A percentile compares a stretch with the other conserved stretches of the same genome.
These are phyloP conservation scores for Ophiognomonia clavigignenti-juglandacearum DNA, from an alignment of 2,329 filamentous ascomycete species.

Conservation along the genomic window DNA sequence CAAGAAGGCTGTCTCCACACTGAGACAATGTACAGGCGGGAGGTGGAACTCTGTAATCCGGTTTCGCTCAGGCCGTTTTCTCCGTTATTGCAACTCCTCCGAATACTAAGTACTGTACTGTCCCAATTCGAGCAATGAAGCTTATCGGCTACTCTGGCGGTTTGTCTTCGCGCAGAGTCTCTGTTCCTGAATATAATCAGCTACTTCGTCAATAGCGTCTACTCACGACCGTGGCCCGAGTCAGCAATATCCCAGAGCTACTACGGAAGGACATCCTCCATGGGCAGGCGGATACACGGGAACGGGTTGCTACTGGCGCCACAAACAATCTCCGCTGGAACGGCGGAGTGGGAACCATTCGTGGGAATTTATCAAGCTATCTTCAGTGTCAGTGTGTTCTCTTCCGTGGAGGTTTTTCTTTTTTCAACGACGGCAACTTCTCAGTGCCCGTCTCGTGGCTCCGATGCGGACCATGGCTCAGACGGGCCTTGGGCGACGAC, in stretches of 20 bases:
- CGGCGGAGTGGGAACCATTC: constrained; percentile 13
- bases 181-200: no score
- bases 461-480: background rate
- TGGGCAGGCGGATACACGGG: constrained; percentile 7
- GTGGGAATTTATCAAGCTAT: constrained; percentile 13
- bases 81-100: no score
- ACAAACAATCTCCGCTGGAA: background rate
- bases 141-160: no score
- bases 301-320: background rate
- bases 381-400: no score
- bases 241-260: background rate
- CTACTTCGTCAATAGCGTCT: no score
- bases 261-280: constrained; percentile 12
- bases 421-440: background rate
- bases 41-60: no score
- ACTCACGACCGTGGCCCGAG: background rate
- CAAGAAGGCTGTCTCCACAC: no score
- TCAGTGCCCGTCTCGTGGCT: background rate
- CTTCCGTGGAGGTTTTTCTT: background rate
- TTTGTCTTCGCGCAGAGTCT: no score
- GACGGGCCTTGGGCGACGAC: background rate
- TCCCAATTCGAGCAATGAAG: no score
- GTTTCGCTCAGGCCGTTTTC: no score
- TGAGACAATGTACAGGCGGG: no score
- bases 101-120: no score